phyloP scores from a whole-genome alignment of 164 flowering plant genomes.

The Tinospora cordifolia region DNA sequence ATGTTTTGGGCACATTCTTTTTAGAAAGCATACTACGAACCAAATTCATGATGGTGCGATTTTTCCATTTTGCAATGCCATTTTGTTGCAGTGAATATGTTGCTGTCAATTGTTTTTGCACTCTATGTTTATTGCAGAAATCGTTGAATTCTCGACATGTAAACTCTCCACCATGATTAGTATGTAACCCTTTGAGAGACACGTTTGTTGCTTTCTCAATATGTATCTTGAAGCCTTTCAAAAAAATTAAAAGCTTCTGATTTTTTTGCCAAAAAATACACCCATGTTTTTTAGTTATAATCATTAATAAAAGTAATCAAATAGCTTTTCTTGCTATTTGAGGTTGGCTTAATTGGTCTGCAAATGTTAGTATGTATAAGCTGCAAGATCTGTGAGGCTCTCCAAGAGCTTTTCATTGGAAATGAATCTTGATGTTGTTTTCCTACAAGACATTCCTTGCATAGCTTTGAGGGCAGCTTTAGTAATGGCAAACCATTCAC shows the following conservation, averaged over 20 bases:
- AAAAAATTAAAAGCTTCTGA: conserved; percentile 3
- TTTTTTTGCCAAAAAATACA: neutral
- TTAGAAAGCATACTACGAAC: neutral
- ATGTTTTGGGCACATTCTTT: neutral
- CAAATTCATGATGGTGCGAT: conserved; percentile 2
- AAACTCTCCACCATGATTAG: conserved; percentile 1
- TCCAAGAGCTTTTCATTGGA: neutral
- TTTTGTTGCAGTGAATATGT: no score
- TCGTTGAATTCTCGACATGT: no score
- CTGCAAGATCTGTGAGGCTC: neutral
- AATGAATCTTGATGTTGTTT: conserved; percentile 6
- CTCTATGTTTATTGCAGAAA: neutral
- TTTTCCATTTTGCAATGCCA: neutral
- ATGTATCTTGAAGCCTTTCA: neutral
- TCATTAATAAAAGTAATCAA: no score
- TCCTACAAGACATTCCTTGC: neutral
- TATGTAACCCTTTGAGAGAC: neutral
- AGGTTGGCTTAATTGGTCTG: conserved; percentile 7
- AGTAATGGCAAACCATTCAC: conserved; percentile 6
- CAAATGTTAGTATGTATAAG: neutral
- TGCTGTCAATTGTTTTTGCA: no score
- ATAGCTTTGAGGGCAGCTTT: neutral
- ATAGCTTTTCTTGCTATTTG: neutral
- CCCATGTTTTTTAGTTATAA: no score
- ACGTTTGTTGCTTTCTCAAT: neutral